These are phyloP conservation scores for Alternaria novae-zelandiae DNA, from an alignment of 2,329 filamentous ascomycete species.

Conservation along the genomic window DNA sequence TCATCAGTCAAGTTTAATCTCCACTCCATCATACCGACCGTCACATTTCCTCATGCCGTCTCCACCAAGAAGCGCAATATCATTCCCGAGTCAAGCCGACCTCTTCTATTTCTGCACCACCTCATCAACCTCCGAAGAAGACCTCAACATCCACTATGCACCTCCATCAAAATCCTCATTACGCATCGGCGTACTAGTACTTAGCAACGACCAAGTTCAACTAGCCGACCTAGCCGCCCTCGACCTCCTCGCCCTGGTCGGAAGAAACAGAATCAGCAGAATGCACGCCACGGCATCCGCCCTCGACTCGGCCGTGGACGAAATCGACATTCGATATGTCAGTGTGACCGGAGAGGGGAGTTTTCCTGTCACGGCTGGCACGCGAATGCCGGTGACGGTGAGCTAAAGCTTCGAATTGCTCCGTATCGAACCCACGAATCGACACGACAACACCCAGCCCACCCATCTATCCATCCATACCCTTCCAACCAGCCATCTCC, in stretches of 20 bases:
- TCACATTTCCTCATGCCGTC: conserved; percentile 37
- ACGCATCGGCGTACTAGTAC: conserved; percentile 41
- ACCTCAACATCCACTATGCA: conserved; percentile 40
- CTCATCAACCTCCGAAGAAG: conserved; percentile 41
- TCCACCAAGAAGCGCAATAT: conserved; percentile 40
- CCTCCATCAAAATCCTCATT: conserved; percentile 45
- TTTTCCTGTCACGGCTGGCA: conserved; percentile 44
- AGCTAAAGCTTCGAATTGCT: conserved; percentile 40
- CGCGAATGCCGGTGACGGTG: conserved; percentile 48
- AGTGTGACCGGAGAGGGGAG: conserved; percentile 46
- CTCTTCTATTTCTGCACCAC: conserved; percentile 48
- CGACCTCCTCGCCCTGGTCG: conserved; percentile 42
- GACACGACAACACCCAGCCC: conserved; percentile 5
- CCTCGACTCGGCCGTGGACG: conserved; percentile 43
- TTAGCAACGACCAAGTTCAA: conserved; percentile 39
- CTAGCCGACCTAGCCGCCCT: conserved; percentile 42
- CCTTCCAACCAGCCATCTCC: conserved; percentile 19
- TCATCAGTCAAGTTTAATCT: not conserved
- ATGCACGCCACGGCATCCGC: conserved; percentile 30
- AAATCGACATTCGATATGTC: conserved; percentile 47
- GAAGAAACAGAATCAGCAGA: conserved; percentile 35
- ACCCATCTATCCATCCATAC: conserved; percentile 22
- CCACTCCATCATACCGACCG: not conserved
- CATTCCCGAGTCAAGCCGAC: conserved; percentile 44
- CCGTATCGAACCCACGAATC: conserved; percentile 27